These are phyloP conservation scores for Apostasia ramifera DNA, from an alignment of 106 monocot genomes.

Conservation along the genomic window DNA sequence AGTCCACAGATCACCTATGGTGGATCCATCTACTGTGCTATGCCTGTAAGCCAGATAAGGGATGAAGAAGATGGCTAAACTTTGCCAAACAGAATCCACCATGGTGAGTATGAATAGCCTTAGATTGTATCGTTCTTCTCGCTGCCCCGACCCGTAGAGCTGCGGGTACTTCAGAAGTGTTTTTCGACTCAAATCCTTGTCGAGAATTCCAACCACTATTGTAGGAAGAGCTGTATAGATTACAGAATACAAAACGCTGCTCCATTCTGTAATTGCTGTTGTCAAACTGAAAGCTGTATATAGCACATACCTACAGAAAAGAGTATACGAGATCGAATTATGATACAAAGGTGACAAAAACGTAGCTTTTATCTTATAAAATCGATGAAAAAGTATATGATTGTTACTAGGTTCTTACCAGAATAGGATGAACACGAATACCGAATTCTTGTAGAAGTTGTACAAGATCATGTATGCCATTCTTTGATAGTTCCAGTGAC, in stretches of 20 bases:
- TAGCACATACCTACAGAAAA: constrained; percentile 77
- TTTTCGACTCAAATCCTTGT: constrained; percentile 80
- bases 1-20: constrained; percentile 68
- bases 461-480: constrained; percentile 69
- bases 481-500: constrained; percentile 81
- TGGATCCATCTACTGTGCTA: constrained; percentile 50
- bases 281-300: constrained; percentile 66
- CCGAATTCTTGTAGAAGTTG: constrained; percentile 64
- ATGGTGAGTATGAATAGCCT: constrained; percentile 60
- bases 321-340: neutral
- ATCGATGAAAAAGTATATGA: neutral
- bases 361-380: neutral
- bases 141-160: constrained; percentile 82
- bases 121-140: constrained; percentile 81
- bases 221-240: constrained; percentile 80
- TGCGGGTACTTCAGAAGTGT: constrained; percentile 78
- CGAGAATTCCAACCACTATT: constrained; percentile 67
- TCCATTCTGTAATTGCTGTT: constrained; percentile 68
- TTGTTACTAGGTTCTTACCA: constrained; percentile 20
- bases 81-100: constrained; percentile 84
- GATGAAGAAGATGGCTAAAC: constrained; percentile 57
- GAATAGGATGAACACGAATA: constrained; percentile 41
- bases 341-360: neutral
- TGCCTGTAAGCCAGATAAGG: constrained; percentile 57
- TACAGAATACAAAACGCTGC: constrained; percentile 53